phyloP scores from a whole-genome alignment of 257 asterid species.

The Plantago elongata region DNA sequence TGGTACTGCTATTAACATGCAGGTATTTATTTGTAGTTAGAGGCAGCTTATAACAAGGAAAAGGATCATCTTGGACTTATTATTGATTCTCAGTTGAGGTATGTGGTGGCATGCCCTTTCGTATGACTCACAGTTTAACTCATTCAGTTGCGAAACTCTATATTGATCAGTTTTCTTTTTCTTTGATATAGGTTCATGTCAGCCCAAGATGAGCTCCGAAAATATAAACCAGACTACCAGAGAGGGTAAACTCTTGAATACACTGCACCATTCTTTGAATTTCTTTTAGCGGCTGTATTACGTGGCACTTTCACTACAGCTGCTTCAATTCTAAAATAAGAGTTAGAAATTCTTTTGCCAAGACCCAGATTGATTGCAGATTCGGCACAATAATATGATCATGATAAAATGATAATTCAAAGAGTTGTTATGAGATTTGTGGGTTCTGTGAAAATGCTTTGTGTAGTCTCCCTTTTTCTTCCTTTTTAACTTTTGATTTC shows the following conservation, averaged over 20 bases:
- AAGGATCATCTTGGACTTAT: slow-evolving; percentile 69
- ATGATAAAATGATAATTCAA: background rate
- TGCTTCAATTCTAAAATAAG: background rate
- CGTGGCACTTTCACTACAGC: background rate
- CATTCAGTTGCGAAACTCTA: background rate
- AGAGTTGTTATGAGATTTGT: background rate
- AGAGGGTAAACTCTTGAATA: slow-evolving; percentile 13
- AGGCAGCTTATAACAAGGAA: slow-evolving; percentile 75
- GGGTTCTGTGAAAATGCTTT: background rate
- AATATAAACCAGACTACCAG: slow-evolving; percentile 18
- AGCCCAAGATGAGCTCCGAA: slow-evolving; percentile 23
- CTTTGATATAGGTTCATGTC: slow-evolving; percentile 11
- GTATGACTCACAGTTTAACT: background rate
- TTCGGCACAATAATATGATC: background rate
- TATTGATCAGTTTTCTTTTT: background rate
- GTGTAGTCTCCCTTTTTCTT: slow-evolving; percentile 5
- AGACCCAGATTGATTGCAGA: background rate
- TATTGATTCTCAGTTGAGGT: slow-evolving; percentile 77
- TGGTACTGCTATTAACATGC: slow-evolving; percentile 7
- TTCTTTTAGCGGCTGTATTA: slow-evolving; percentile 10
- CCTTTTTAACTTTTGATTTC: slow-evolving; percentile 2
- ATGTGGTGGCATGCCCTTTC: slow-evolving; percentile 1
- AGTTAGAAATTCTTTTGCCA: slow-evolving; percentile 2
- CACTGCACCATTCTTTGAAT: slow-evolving; percentile 7
- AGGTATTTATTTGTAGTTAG: slow-evolving; percentile 45